Evolutionary conservation across 148 eudicot species (phyloP).

Genomic region (Chenopodium berlandieri): DNA sequence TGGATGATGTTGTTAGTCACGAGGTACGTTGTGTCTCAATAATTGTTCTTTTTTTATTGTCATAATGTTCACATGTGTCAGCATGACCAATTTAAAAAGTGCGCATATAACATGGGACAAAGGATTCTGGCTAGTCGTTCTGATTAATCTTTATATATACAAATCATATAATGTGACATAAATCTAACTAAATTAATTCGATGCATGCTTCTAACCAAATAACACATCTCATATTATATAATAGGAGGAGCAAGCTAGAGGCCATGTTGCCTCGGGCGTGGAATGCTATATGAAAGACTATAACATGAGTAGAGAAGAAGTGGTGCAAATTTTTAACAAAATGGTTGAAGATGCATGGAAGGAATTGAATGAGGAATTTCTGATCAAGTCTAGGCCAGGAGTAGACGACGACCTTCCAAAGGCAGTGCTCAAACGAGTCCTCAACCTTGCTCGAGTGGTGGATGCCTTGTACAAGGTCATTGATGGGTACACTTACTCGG

Average conservation of each 20-base stretch:
- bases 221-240: too few relatives aligned
- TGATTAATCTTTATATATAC: too few relatives aligned
- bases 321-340: conserved; percentile 18
- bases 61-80: neutral
- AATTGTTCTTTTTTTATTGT: neutral
- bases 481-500: conserved; percentile 36
- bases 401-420: conserved; percentile 21
- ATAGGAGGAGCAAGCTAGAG: conserved; percentile 37
- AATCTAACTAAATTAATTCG: too few relatives aligned
- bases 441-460: conserved; percentile 26
- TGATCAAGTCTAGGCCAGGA: conserved; percentile 2
- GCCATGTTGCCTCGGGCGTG: conserved; percentile 32
- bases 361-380: conserved; percentile 31
- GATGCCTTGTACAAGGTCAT: conserved; percentile 31
- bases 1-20: conserved; percentile 35
- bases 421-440: conserved; percentile 20
- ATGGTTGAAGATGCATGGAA: conserved; percentile 40
- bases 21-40: conserved; percentile 10
- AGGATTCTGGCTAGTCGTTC: too few relatives aligned
- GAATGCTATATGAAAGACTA: conserved; percentile 41
- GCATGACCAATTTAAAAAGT: too few relatives aligned
- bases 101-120: too few relatives aligned
- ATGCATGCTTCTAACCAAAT: too few relatives aligned
- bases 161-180: too few relatives aligned
- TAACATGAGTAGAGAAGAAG: conserved; percentile 27